A percentile compares a stretch with the other conserved stretches of the same genome.
Evolutionary conservation across 2,329 filamentous ascomycete genomes (phyloP).

Genomic region (Colletotrichum sp.): DNA sequence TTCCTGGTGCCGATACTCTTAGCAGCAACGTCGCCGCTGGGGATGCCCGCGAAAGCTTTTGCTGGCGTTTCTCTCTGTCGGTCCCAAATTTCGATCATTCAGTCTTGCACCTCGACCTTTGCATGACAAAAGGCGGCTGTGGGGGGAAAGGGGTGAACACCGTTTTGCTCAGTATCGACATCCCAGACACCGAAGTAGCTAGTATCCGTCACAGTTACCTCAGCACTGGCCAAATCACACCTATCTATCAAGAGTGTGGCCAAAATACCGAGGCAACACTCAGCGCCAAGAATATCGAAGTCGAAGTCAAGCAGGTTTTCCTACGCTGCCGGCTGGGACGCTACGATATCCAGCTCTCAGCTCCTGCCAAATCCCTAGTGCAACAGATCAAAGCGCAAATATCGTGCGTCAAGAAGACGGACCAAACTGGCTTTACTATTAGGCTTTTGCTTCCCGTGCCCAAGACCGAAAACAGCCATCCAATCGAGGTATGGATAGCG

Average conservation of each 20-base stretch:
- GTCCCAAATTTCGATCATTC: neutral
- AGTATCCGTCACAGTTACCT: neutral
- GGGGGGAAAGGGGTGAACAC: neutral
- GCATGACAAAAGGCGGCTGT: neutral
- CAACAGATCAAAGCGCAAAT: neutral
- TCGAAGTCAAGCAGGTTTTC: neutral
- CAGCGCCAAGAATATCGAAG: neutral
- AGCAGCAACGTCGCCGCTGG: neutral
- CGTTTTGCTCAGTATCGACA: neutral
- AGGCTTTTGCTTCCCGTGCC: neutral
- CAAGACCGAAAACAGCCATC: neutral
- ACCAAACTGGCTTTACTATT: neutral
- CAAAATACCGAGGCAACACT: neutral
- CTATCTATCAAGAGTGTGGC: accelerated
- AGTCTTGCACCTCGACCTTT: neutral
- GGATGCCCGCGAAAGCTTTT: neutral
- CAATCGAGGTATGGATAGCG: neutral
- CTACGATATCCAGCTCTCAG: neutral
- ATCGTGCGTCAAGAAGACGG: neutral
- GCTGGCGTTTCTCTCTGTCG: neutral
- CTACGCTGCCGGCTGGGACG: neutral
- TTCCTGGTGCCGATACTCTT: neutral
- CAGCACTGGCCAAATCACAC: neutral
- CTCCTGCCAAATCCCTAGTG: neutral
- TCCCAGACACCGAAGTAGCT: neutral